Conservation (phyloP, 371 early-diverging fungal genomes). For the Neoconidiobolus thromboides region DNA sequence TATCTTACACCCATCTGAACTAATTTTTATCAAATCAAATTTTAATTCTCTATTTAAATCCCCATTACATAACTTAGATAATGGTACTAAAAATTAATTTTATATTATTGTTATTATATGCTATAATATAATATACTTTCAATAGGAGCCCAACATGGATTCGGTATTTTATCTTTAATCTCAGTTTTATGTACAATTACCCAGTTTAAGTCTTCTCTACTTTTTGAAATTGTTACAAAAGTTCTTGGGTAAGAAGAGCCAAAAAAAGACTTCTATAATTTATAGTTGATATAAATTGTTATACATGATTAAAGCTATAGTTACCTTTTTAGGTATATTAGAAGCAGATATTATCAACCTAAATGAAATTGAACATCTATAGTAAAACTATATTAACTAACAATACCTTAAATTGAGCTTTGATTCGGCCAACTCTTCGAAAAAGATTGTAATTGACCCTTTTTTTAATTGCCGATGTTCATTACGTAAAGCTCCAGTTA, state of each 20-base stretch:
- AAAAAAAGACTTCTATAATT: not conserved
- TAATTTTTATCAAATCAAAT: not conserved
- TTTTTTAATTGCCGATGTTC: not conserved
- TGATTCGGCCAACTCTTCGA: conserved; percentile 10
- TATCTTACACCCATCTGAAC: not conserved
- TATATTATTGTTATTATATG: not conserved
- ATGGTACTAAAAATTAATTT: not conserved
- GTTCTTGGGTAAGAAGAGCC: not conserved
- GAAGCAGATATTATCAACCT: not conserved
- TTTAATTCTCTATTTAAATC: not conserved
- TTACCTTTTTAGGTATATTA: not conserved
- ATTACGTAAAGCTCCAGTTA: not conserved
- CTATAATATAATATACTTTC: not conserved
- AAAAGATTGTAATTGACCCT: not conserved
- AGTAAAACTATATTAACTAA: not conserved
- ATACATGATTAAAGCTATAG: not conserved
- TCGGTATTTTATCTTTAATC: not conserved
- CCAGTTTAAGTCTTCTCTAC: not conserved
- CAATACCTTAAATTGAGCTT: conserved; percentile 6
- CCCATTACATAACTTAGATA: not conserved
- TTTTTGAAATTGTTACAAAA: not conserved
- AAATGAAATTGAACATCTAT: not conserved
- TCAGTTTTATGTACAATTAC: not conserved
- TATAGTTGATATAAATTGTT: not conserved
- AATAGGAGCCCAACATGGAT: not conserved